phyloP scores from a whole-genome alignment of 306 rosid genomes.

The Medicago ruthenica region DNA sequence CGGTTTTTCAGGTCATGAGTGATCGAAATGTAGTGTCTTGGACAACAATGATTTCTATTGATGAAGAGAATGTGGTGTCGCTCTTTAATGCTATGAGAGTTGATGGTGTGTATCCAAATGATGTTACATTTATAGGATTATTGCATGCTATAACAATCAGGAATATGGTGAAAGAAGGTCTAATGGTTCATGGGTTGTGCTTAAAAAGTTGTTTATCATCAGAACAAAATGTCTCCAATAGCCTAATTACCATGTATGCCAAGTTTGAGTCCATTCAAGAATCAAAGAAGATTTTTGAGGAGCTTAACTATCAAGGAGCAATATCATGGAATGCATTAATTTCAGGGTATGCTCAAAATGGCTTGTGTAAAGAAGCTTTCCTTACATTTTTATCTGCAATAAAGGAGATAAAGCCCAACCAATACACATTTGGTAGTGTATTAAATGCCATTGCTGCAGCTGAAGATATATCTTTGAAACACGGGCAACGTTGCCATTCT shows the following conservation, averaged over 20 bases:
- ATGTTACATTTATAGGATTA: constrained; percentile 77
- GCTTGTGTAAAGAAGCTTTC: constrained; percentile 64
- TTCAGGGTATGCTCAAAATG: constrained; percentile 87
- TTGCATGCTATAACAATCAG: constrained; percentile 64
- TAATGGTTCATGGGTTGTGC: constrained; percentile 68
- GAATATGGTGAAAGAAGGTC: constrained; percentile 65
- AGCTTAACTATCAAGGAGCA: constrained; percentile 62
- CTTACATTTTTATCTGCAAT: constrained; percentile 60
- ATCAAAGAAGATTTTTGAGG: constrained; percentile 75
- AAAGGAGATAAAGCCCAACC: constrained; percentile 70
- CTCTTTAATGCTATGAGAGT: constrained; percentile 70
- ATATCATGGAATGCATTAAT: constrained; percentile 89
- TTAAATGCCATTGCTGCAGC: constrained; percentile 78
- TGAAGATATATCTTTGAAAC: constrained; percentile 68
- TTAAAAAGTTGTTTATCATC: constrained; percentile 60
- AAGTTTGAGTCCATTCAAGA: constrained; percentile 68
- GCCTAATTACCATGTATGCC: constrained; percentile 90
- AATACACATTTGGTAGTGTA: constrained; percentile 85
- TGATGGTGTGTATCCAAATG: constrained; percentile 74
- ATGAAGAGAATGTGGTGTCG: constrained; percentile 66
- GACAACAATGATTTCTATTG: constrained; percentile 80
- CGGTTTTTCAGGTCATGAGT: constrained; percentile 58
- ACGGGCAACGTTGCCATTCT: constrained; percentile 81
- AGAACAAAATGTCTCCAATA: constrained; percentile 65
- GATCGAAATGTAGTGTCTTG: constrained; percentile 80